phyloP scores from a whole-genome alignment of 2,329 filamentous ascomycete genomes.

The Graphiopsis chlorocephala region DNA sequence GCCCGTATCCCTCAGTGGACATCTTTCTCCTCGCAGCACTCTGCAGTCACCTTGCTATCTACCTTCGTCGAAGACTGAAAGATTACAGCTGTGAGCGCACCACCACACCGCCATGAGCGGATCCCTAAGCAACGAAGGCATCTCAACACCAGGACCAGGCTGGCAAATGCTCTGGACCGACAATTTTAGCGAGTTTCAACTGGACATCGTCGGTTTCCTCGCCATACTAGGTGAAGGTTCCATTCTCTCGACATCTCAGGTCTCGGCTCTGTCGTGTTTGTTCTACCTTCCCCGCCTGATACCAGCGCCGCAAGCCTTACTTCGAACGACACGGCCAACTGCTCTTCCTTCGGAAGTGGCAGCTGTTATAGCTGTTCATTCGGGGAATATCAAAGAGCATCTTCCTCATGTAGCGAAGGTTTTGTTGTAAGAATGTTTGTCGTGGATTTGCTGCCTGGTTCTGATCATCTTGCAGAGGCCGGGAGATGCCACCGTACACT shows the following conservation, averaged over 20 bases:
- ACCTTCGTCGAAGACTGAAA: too few species aligned
- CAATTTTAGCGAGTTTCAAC: slow-evolving; percentile 33
- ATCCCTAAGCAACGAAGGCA: background rate
- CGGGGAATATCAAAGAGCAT: slow-evolving; percentile 46
- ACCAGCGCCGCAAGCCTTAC: slow-evolving; percentile 51
- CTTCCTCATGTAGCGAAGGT: slow-evolving; percentile 51
- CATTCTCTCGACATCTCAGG: slow-evolving; percentile 51
- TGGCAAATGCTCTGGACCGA: slow-evolving; percentile 8
- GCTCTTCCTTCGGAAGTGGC: slow-evolving; percentile 41
- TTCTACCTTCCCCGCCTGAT: slow-evolving; percentile 51
- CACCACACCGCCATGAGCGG: too few species aligned
- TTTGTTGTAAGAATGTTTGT: slow-evolving; percentile 35
- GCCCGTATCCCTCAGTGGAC: too few species aligned
- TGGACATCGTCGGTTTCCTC: slow-evolving; percentile 56
- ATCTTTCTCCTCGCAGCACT: too few species aligned
- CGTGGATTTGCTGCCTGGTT: too few species aligned
- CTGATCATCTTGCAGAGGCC: background rate
- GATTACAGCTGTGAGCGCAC: too few species aligned
- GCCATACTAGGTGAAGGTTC: slow-evolving; percentile 53
- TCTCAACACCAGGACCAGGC: background rate
- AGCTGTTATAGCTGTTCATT: slow-evolving; percentile 45
- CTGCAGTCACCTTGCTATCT: too few species aligned
- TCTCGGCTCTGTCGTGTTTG: slow-evolving; percentile 49
- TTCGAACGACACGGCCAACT: slow-evolving; percentile 44
- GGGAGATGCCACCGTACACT: slow-evolving; percentile 22